Percentiles rank a stretch among this genome's conserved stretches.
These are phyloP conservation scores for Otatea glauca DNA, from an alignment of 176 grass and related monocot genomes.

Conservation along the genomic window DNA sequence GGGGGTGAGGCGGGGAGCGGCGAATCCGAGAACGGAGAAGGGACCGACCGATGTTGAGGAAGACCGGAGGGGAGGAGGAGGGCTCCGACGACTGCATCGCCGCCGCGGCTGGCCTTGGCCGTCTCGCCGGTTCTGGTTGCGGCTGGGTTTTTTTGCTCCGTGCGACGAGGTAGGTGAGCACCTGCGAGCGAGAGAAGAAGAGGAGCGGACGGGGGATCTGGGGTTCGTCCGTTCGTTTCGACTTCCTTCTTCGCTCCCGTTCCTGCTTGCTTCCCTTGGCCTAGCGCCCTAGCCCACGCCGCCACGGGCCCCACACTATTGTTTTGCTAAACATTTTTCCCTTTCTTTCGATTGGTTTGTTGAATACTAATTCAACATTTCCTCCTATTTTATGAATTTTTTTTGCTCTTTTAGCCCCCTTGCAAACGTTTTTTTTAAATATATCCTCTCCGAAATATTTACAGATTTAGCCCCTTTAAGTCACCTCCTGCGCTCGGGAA, in stretches of 20 bases:
- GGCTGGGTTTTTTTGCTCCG: slow-evolving; percentile 16
- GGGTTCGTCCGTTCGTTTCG: slow-evolving; percentile 15
- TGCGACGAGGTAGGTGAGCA: slow-evolving; percentile 5
- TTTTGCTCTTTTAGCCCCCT: too few species aligned
- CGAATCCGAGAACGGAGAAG: slow-evolving; percentile 21
- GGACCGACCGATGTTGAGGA: slow-evolving; percentile 71
- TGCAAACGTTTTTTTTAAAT: too few species aligned
- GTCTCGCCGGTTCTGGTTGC: not conserved
- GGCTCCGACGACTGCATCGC: slow-evolving; percentile 44
- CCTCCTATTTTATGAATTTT: too few species aligned
- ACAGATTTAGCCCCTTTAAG: too few species aligned
- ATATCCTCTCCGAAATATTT: too few species aligned
- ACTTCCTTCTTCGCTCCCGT: not conserved
- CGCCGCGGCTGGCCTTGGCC: not conserved
- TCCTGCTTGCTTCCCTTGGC: not conserved
- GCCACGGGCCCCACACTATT: not conserved
- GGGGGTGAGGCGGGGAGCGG: not conserved
- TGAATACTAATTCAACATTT: too few species aligned
- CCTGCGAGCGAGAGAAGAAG: not conserved
- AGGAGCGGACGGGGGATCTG: slow-evolving; percentile 10
- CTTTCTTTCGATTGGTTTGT: too few species aligned
- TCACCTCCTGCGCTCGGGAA: too few species aligned
- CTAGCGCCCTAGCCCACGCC: too few species aligned
- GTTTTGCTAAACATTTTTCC: too few species aligned
- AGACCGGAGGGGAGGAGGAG: slow-evolving; percentile 50